Base-by-base conservation (phyloP, 768 basidiomycete genomes). In the Filobasidium wieringae region DNA sequence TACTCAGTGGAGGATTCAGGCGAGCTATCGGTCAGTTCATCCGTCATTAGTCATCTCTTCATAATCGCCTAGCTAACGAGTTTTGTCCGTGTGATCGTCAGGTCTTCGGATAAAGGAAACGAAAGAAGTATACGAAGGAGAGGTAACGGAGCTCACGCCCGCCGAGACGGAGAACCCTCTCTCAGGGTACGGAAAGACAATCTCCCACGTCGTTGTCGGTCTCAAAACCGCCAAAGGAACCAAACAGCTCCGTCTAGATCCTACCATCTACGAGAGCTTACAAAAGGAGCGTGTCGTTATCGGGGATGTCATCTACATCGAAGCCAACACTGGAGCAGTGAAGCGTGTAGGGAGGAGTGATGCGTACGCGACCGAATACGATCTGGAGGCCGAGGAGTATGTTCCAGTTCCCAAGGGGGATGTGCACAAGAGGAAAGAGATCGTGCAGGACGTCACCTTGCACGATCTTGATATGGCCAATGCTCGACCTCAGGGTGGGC, bases 101-200 rank as follows among this genome's bases (percentile, higher is more conserved):
- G 92, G 93, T 47, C 80, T 97, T 34, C 83, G 93, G 72, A 95
- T 97, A 79, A 97, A 97, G 75, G 95, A 97, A 75, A 96, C 92
- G 6, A 97, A 99, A 72, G 90, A 95, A 69, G 91, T 97, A 7
- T 97, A 92, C 74, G 93, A 97, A 73, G 93, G 95, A 59, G 93
- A 99, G 76, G 87, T 99, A 17, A 97, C 93, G 8, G 93, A 97
- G 69, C 77, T 97, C 60, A 95, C 93, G 3, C 95, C 95, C 2
- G 83, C 88, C 22, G 95, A 97, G 76, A 81, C 93, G 14, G 93
- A 97, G 74, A 97, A 97, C 75, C 95, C 95, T 27, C 79, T 97
- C 43, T 90, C 87, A 54, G 92, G 93, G 39, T 97, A 96, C 72
- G 95, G 95, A 61, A 99, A 97, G 77, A 96, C 93, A 1, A 87